Base-by-base conservation (phyloP, 768 basidiomycete genomes). In the Tylopilus cervinicoccineus region DNA sequence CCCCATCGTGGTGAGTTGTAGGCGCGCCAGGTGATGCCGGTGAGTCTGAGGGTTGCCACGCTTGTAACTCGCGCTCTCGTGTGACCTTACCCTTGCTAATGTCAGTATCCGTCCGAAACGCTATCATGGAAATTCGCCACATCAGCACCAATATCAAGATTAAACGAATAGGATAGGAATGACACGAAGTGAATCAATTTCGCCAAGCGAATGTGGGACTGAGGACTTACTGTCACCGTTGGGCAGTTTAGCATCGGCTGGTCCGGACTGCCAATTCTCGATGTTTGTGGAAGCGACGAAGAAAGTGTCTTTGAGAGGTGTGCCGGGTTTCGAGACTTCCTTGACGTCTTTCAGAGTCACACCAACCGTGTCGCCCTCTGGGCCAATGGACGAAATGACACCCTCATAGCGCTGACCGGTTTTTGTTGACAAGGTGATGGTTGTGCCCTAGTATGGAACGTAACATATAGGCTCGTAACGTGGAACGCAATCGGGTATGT, bases 21-120 rank as follows among this genome's bases (percentile, higher is more conserved):
- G 65, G 53, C 27, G 63, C 53, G 16, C 59, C 46, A 16, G 64
- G 42, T 17, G 65, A 53, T 4, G 68, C 62, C 23, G 76, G 69
- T 2, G 63, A 49, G 42, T 73, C 56, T 10, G 55, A 43, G 20
- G 83, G 69, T 48, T 80, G 77, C 90, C 90, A 93, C 10, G 85
- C 83, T 61, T 88, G 86, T 38, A 93, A 72, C 56, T 90, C 88
- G 47, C 90, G 87, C 57, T 89, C 85, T 37, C 81, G 80, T 9
- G 72, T 63, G 13, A 55, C 56, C 24, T 65, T 71, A 53, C 75
- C 76, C 66, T 79, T 81, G 59, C 76, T 78, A 57, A 93, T 92
- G 56, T 92, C 89, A 9, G 80, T 72, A 62, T 92, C 89, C 22
- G 88, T 93, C 56, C 87, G 79, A 73, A 92, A 92, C 14, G 81